phyloP scores from a whole-genome alignment of 768 basidiomycete species.

The Xerocomellus dryophilus region DNA sequence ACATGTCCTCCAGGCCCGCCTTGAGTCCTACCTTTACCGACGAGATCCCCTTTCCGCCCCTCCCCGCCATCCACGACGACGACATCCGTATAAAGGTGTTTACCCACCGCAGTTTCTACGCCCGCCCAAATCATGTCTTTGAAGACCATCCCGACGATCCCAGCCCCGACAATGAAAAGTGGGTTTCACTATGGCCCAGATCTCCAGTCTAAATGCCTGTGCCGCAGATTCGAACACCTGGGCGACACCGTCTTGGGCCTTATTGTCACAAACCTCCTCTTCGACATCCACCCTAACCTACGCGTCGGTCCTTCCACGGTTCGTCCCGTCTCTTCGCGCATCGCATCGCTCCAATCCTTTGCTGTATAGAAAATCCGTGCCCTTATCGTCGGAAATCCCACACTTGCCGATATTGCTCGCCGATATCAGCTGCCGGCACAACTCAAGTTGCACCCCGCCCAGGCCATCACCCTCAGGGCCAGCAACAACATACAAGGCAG shows the following conservation, averaged over 20 bases:
- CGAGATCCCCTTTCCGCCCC: constrained; percentile 43
- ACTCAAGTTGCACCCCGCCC: constrained; percentile 66
- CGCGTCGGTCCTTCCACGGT: constrained; percentile 76
- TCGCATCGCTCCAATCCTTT: background rate
- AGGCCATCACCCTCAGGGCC: constrained; percentile 65
- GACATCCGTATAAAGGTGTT: constrained; percentile 56
- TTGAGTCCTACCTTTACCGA: constrained; percentile 32
- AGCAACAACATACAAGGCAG: constrained; percentile 72
- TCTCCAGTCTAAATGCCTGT: background rate
- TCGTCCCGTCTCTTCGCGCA: background rate
- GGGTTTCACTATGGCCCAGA: constrained; percentile 13
- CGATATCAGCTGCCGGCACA: constrained; percentile 61
- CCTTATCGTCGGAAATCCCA: constrained; percentile 70
- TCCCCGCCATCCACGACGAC: constrained; percentile 52
- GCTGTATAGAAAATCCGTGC: constrained; percentile 68
- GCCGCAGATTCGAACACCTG: constrained; percentile 66
- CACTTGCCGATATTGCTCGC: constrained; percentile 67
- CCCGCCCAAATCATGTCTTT: constrained; percentile 69
- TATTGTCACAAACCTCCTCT: constrained; percentile 61
- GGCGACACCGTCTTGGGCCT: constrained; percentile 74
- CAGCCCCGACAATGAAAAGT: constrained; percentile 84
- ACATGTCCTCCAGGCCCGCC: constrained; percentile 6
- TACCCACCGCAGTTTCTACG: constrained; percentile 72
- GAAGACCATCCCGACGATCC: constrained; percentile 71
- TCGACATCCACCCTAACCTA: constrained; percentile 62